Conservation (phyloP, 352 stramenopile species). For the Elongisporangium anandrum region DNA sequence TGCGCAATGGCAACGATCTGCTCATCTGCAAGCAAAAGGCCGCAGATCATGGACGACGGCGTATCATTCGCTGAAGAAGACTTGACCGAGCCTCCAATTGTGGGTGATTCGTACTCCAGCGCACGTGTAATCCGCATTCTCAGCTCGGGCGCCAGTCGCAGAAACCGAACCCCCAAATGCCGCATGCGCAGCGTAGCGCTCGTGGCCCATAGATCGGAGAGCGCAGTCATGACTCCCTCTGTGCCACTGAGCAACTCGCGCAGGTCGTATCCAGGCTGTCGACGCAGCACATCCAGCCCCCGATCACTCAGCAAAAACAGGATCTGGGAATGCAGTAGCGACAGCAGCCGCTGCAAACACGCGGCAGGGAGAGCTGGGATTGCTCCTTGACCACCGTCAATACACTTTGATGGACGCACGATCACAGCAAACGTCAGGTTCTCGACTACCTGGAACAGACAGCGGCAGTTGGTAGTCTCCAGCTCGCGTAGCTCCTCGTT, state of each 20-base stretch:
- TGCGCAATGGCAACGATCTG: slow-evolving; percentile 54
- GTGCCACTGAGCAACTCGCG: slow-evolving; percentile 66
- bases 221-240: slow-evolving; percentile 35
- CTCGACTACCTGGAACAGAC: slow-evolving; percentile 42
- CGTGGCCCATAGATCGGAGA: slow-evolving; percentile 39
- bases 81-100: neutral
- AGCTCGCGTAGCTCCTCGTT: slow-evolving; percentile 53
- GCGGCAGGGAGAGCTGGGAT: neutral
- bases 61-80: slow-evolving; percentile 2
- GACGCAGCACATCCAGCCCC: slow-evolving; percentile 53
- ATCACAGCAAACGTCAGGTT: slow-evolving; percentile 56
- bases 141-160: slow-evolving; percentile 34
- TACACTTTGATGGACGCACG: slow-evolving; percentile 11
- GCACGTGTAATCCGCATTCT: slow-evolving; percentile 39
- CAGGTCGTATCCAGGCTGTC: slow-evolving; percentile 62
- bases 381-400: slow-evolving; percentile 1
- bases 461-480: slow-evolving; percentile 25
- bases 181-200: slow-evolving; percentile 31
- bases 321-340: slow-evolving; percentile 51
- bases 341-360: slow-evolving; percentile 42
- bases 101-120: slow-evolving; percentile 31
- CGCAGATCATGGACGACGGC: slow-evolving; percentile 50
- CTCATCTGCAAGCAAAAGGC: slow-evolving; percentile 38
- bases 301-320: slow-evolving; percentile 55
- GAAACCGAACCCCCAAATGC: slow-evolving; percentile 43